Evolutionary conservation across 768 basidiomycete genomes (phyloP).

Genomic region (Leccinum obscurum): DNA sequence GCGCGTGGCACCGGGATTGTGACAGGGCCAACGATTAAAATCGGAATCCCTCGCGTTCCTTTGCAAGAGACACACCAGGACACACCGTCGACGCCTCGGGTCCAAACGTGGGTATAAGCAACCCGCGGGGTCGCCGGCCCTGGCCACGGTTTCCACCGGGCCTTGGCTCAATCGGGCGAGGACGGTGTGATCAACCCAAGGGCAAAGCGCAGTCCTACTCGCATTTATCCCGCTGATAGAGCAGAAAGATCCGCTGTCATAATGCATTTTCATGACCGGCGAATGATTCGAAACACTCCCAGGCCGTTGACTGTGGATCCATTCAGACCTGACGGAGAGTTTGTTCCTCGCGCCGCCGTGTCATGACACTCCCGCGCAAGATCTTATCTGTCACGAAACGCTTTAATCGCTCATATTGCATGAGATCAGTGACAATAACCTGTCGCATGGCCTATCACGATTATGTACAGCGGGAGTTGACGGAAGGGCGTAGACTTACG

Average conservation of each 20-base stretch:
- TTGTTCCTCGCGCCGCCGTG: background rate
- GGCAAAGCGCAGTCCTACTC: background rate
- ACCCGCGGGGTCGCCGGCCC: background rate
- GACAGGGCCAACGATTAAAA: background rate
- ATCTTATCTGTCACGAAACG: conserved; percentile 3
- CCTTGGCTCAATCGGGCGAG: background rate
- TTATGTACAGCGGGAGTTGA: background rate
- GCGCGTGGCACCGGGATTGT: background rate
- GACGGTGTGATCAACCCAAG: background rate
- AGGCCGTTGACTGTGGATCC: background rate
- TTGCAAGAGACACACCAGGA: background rate
- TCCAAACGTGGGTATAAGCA: background rate
- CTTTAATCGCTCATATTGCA: conserved; percentile 3
- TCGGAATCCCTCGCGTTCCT: background rate
- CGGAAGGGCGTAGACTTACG: background rate
- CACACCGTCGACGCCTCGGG: background rate
- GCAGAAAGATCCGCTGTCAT: background rate
- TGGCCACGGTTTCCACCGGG: background rate
- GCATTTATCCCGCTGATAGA: background rate
- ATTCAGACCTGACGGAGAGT: background rate
- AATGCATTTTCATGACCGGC: background rate
- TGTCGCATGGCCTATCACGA: background rate
- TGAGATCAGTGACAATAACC: background rate
- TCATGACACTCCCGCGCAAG: background rate
- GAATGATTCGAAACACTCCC: background rate